Evolutionary conservation across 2,329 filamentous ascomycete species (phyloP), one percentile per base, ranked within the genome.

Genomic region (Neonectria coccinea): DNA sequence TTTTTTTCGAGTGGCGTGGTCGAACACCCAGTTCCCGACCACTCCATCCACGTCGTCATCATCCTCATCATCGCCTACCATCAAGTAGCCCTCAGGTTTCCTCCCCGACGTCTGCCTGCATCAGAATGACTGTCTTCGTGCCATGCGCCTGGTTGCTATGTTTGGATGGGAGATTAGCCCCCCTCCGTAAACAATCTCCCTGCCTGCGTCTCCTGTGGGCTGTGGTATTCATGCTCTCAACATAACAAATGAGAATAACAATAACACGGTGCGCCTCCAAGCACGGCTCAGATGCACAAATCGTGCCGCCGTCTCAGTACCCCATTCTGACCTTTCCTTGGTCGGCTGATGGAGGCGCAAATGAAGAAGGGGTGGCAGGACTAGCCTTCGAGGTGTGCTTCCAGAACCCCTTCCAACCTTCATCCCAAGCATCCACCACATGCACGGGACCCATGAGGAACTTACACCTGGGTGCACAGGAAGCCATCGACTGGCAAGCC

Each of bases 301-400:
- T 57, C 29, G 39, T 50, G 25, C 51, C 29, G 20, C 44, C 48
- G 54, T 64, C 56, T 56, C 59, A 57, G 58, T 55, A 56, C 59
- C 61, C 48, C 53, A 11, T 56, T 29, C 39, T 33, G 33, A 56
- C 45, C 25, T 66, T 56, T 61, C 60, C 63, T 70, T 70, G 67
- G 71, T 64, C 60, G 12, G 52, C 48, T 67, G 60, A 62, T 64
- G 47, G 62, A 12, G 64, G 57, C 65, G 62, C 62, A 72, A 61
- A 59, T 66, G 58, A 67, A 56, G 66, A 56, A 64, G 69, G 63
- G 58, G 66, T 68, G 62, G 56, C 68, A 52, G 58, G 56, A 51
- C 55, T 66, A 44, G 54, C 45, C 64, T 54, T 60, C 52, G 66
- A 72, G 71, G 71, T 61, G 71, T 73, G 65, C 69, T 73, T 73